Conservation (phyloP, 495 filamentous ascomycete genomes). For the Hypoxylon rickii region DNA sequence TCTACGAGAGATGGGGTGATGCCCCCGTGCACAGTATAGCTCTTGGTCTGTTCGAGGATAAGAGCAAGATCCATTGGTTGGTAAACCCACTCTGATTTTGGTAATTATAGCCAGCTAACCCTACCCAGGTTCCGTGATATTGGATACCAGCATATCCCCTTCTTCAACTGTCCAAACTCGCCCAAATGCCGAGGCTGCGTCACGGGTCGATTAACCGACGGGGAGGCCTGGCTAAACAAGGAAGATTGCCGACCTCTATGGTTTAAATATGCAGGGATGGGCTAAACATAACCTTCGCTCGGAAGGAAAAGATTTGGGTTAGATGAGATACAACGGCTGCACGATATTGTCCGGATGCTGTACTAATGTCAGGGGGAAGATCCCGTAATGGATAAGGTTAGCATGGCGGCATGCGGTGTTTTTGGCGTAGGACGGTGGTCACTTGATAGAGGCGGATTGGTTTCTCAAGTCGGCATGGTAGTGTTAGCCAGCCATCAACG, state of each 20-base stretch:
- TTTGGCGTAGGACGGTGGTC: slow-evolving; percentile 26
- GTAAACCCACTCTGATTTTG: slow-evolving; percentile 37
- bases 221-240: slow-evolving; percentile 77
- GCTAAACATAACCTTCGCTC: slow-evolving; percentile 54
- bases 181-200: slow-evolving; percentile 91
- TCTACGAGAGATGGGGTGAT: slow-evolving; percentile 99
- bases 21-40: slow-evolving; percentile 96
- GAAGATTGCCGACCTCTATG: slow-evolving; percentile 97
- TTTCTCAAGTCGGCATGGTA: slow-evolving; percentile 19
- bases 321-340: slow-evolving; percentile 21
- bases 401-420: slow-evolving; percentile 34
- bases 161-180: slow-evolving; percentile 97
- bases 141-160: slow-evolving; percentile 97
- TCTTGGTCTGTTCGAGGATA: slow-evolving; percentile 91
- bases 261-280: slow-evolving; percentile 91
- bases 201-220: slow-evolving; percentile 84
- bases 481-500: slow-evolving; percentile 7
- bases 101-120: slow-evolving; percentile 20
- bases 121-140: slow-evolving; percentile 92
- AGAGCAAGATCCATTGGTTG: slow-evolving; percentile 91
- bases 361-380: slow-evolving; percentile 30
- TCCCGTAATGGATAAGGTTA: slow-evolving; percentile 30
- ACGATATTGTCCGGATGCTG: slow-evolving; percentile 30
- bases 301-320: slow-evolving; percentile 9
- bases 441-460: slow-evolving; percentile 31